These are phyloP conservation scores for Chalciporus sp. DNA, from an alignment of 1,284 basidiomycete species.

Conservation along the genomic window DNA sequence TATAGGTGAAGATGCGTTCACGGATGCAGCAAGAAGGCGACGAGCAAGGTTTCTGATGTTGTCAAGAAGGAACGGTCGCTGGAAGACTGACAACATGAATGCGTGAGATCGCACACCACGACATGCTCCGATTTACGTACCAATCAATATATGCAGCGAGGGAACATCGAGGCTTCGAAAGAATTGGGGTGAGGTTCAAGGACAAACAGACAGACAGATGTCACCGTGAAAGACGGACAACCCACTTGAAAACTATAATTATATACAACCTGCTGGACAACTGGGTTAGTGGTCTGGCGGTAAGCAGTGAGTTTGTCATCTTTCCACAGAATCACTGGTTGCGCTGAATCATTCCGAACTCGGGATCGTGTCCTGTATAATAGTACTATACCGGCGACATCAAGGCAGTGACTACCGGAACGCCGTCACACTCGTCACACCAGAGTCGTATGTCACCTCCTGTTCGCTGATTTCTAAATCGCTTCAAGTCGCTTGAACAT, in stretches of 20 bases:
- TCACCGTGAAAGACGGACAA: slow-evolving; percentile 24
- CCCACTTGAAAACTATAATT: slow-evolving; percentile 74
- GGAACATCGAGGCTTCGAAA: slow-evolving; percentile 66
- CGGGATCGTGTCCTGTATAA: slow-evolving; percentile 27
- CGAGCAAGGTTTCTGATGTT: slow-evolving; percentile 60
- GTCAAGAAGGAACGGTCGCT: slow-evolving; percentile 73
- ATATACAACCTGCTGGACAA: slow-evolving; percentile 71
- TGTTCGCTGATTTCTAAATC: not conserved
- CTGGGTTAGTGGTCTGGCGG: slow-evolving; percentile 64
- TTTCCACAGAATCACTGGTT: slow-evolving; percentile 66
- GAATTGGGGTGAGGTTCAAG: slow-evolving; percentile 12
- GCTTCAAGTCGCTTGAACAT: slow-evolving; percentile 9
- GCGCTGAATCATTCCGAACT: slow-evolving; percentile 44
- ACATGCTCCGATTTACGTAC: slow-evolving; percentile 42
- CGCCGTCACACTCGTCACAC: not conserved
- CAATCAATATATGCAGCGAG: slow-evolving; percentile 70
- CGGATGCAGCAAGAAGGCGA: slow-evolving; percentile 53
- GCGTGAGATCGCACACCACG: slow-evolving; percentile 7
- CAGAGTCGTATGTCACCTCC: not conserved
- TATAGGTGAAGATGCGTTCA: slow-evolving; percentile 39
- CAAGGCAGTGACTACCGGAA: too few relatives aligned
- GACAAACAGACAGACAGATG: not conserved
- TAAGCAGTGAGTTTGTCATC: slow-evolving; percentile 77
- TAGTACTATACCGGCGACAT: slow-evolving; percentile 20
- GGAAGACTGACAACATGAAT: slow-evolving; percentile 53